Evolutionary conservation across 192 early-diverging fungal genomes (phyloP).

Genomic region (Spinellus fusiger): DNA sequence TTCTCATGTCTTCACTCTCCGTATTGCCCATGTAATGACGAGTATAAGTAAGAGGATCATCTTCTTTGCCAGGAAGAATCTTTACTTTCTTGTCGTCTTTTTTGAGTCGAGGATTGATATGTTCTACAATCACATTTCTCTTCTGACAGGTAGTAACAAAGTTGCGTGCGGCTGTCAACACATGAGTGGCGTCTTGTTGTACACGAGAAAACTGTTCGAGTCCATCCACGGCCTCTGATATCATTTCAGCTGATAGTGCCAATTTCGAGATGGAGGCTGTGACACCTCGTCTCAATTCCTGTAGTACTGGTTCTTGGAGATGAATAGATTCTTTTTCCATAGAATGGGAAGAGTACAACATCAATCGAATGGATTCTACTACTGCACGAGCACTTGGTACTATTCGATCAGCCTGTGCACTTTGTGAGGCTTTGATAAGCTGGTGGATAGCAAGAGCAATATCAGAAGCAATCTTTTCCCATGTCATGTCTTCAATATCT

Average conservation of each 20-base stretch:
- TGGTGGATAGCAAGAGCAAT: slow-evolving; percentile 46
- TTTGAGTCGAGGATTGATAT: slow-evolving; percentile 28
- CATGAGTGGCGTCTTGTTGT: slow-evolving; percentile 52
- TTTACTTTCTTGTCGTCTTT: slow-evolving; percentile 17
- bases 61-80: not conserved
- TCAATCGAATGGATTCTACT: slow-evolving; percentile 72
- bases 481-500: slow-evolving; percentile 27
- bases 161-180: slow-evolving; percentile 56
- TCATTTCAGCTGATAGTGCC: slow-evolving; percentile 64
- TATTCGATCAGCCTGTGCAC: slow-evolving; percentile 6
- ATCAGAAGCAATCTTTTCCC: slow-evolving; percentile 43
- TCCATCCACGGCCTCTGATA: slow-evolving; percentile 60
- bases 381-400: slow-evolving; percentile 38
- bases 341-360: slow-evolving; percentile 74
- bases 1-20: not conserved
- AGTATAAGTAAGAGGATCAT: not conserved
- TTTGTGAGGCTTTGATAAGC: slow-evolving; percentile 39
- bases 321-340: slow-evolving; percentile 54
- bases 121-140: slow-evolving; percentile 26
- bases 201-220: slow-evolving; percentile 66
- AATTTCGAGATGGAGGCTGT: slow-evolving; percentile 64
- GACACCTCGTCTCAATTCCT: slow-evolving; percentile 37
- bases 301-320: slow-evolving; percentile 29
- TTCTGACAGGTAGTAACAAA: slow-evolving; percentile 48
- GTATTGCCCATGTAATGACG: not conserved